A percentile compares a stretch with the other conserved stretches of the same genome.
These are phyloP conservation scores for Chlamydomonas sp. DNA, from an alignment of 139 green algal genomes.

Conservation along the genomic window DNA sequence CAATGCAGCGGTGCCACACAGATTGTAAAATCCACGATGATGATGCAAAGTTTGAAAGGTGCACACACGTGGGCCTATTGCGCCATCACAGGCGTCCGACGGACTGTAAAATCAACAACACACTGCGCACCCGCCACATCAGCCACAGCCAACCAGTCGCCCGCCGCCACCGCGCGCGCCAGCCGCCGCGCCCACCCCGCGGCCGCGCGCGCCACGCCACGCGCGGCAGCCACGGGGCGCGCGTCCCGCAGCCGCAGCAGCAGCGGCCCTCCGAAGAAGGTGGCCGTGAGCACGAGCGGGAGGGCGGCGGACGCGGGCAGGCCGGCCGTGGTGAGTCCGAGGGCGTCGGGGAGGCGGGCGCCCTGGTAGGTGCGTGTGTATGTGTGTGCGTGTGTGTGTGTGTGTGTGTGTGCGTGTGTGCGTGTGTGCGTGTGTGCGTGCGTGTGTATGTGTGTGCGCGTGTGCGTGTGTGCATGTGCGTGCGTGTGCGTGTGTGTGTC, in stretches of 20 bases:
- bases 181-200: too few relatives aligned
- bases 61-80: too few relatives aligned
- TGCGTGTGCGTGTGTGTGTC: background rate
- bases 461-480: background rate
- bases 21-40: too few relatives aligned
- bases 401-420: background rate
- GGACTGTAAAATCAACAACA: too few relatives aligned
- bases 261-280: constrained; percentile 45
- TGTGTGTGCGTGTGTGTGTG: background rate
- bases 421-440: background rate
- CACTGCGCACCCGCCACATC: too few relatives aligned
- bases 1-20: too few relatives aligned
- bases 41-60: too few relatives aligned
- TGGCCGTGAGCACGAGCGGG: constrained; percentile 33
- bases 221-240: too few relatives aligned
- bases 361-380: background rate
- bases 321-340: constrained; percentile 28
- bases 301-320: constrained; percentile 14
- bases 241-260: constrained; percentile 4
- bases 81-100: too few relatives aligned
- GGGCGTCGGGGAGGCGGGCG: constrained; percentile 18
- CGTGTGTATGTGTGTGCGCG: background rate
- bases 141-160: too few relatives aligned
- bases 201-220: too few relatives aligned
- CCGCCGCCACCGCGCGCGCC: too few relatives aligned